Percentiles rank a stretch among this genome's conserved stretches.
Evolutionary conservation across 2,329 filamentous ascomycete species (phyloP).

Genomic region (Venturia carpophila): DNA sequence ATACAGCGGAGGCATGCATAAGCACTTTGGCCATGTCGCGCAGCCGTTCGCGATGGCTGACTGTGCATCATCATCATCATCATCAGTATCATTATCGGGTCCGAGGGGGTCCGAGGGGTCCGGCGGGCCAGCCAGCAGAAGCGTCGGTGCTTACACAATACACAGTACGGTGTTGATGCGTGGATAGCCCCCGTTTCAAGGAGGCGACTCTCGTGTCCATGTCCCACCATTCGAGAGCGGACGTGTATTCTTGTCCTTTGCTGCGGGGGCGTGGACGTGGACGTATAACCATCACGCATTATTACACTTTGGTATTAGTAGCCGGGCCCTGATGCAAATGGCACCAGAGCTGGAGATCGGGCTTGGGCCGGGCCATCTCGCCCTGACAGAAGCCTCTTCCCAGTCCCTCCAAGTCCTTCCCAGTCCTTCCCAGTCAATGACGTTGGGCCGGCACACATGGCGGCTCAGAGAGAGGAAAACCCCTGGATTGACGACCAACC

Average conservation of each 20-base stretch:
- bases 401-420: too few species aligned
- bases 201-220: neutral
- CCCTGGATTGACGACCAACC: neutral
- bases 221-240: neutral
- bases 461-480: neutral
- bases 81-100: neutral
- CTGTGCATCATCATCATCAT: too few species aligned
- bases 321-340: neutral
- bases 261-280: slow-evolving; percentile 1
- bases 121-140: neutral
- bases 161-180: neutral
- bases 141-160: neutral
- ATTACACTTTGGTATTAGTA: too few species aligned
- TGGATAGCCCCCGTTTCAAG: neutral
- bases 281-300: too few species aligned
- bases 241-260: neutral
- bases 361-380: neutral
- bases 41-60: neutral
- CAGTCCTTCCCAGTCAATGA: slow-evolving; percentile 6
- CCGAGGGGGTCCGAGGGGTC: neutral
- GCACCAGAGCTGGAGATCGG: neutral
- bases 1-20: neutral
- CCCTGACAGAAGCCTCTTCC: neutral
- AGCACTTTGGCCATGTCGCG: neutral
- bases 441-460: neutral